Conservation (phyloP, 441 rosid species). For the Heliophila coronopifolia region DNA sequence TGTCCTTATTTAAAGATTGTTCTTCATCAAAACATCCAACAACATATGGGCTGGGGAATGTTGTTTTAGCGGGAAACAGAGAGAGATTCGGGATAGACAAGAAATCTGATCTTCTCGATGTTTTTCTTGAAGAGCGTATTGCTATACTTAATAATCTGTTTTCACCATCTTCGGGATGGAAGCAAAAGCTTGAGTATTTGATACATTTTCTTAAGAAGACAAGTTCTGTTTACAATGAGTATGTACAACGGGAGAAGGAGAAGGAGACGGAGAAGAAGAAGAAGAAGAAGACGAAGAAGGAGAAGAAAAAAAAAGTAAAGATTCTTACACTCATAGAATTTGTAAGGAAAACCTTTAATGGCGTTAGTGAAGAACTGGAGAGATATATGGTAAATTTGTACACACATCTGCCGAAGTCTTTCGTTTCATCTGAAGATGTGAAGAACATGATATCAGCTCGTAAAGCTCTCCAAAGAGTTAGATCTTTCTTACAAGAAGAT, state of each 20-base stretch:
- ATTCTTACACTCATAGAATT: neutral
- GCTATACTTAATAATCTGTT: neutral
- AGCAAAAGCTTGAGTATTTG: neutral
- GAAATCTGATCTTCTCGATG: neutral
- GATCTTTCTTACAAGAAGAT: neutral
- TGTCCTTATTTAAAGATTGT: neutral
- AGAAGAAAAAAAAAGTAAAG: neutral
- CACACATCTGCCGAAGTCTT: neutral
- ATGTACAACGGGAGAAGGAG: neutral
- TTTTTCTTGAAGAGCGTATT: neutral
- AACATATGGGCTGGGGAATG: neutral
- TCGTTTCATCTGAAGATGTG: neutral
- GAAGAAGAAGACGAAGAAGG: neutral
- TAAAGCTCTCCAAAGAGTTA: neutral
- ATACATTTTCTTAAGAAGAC: slow-evolving; percentile 22
- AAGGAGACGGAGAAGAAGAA: neutral
- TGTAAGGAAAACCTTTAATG: neutral
- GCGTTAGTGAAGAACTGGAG: neutral
- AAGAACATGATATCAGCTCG: neutral
- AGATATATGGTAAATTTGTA: neutral
- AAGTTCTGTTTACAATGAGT: slow-evolving; percentile 2
- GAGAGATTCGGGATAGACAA: neutral
- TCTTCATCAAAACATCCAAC: neutral
- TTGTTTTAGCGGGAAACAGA: neutral
- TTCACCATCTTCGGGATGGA: neutral